Percentiles rank a stretch among this genome's conserved stretches.
Conservation (phyloP, 805 yeast genomes). For the Nakazawaea populi region DNA sequence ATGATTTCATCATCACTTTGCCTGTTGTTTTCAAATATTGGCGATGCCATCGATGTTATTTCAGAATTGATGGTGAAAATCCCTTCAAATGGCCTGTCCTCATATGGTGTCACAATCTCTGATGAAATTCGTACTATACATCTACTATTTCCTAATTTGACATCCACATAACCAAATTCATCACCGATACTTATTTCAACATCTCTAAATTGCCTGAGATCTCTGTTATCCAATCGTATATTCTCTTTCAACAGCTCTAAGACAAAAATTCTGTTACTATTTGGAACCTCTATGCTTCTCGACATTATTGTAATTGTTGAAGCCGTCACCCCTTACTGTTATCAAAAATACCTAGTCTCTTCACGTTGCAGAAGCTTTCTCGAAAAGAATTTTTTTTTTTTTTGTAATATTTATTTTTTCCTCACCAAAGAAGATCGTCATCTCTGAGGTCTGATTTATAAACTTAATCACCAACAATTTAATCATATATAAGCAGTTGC, state of each 20-base stretch:
- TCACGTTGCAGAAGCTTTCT: no score
- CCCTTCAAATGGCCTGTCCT: constrained; percentile 94
- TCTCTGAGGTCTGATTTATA: no score
- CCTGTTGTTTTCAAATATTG: constrained; percentile 69
- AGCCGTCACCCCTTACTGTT: no score
- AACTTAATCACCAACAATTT: no score
- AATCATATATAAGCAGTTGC: no score
- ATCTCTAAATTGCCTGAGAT: constrained; percentile 55
- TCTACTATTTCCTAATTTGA: constrained; percentile 69
- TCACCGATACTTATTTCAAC: constrained; percentile 60
- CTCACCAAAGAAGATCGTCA: no score
- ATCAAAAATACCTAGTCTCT: no score
- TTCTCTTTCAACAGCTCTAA: constrained; percentile 58
- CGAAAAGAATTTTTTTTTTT: no score
- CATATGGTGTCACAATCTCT: constrained; percentile 72
- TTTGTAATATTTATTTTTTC: no score
- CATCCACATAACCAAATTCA: constrained; percentile 78
- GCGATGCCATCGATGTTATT: constrained; percentile 84
- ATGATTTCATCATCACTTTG: constrained; percentile 77
- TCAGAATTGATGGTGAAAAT: constrained; percentile 79
- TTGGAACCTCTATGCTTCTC: constrained; percentile 53
- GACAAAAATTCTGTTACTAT: constrained; percentile 57
- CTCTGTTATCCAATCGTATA: constrained; percentile 64
- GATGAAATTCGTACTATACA: constrained; percentile 71
- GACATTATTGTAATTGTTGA: constrained; percentile 36